phyloP scores from a whole-genome alignment of 192 early-diverging fungal species.

The Lunasporangiospora selenospora region DNA sequence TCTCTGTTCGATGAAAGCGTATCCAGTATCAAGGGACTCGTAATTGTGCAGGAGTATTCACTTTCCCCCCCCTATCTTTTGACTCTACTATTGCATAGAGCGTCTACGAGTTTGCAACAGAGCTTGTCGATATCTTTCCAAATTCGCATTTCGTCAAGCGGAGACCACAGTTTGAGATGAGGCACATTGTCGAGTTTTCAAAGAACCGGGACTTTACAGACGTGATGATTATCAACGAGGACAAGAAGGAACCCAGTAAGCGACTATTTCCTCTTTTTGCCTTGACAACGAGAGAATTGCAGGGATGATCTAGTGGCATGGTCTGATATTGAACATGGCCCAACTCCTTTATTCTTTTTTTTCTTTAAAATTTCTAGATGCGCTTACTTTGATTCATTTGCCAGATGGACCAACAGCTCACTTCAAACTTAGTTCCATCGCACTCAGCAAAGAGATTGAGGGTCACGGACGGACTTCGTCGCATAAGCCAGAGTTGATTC shows the following conservation, averaged over 20 bases:
- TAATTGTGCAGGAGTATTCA: too few relatives aligned
- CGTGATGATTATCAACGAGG: conserved; percentile 92
- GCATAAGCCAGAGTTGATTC: conserved; percentile 94
- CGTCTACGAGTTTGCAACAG: conserved; percentile 86
- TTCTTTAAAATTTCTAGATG: conserved; percentile 58
- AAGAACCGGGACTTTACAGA: conserved; percentile 93
- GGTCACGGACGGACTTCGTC: conserved; percentile 80
- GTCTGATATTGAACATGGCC: neutral
- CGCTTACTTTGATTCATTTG: conserved; percentile 92
- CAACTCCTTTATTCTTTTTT: neutral
- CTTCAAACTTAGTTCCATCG: conserved; percentile 89
- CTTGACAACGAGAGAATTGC: neutral
- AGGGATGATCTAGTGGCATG: too few relatives aligned
- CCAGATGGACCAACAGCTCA: conserved; percentile 97
- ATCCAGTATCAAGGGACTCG: too few relatives aligned
- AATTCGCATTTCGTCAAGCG: conserved; percentile 90
- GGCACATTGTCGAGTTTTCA: conserved; percentile 91
- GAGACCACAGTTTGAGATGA: conserved; percentile 85
- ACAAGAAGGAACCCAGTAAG: conserved; percentile 88
- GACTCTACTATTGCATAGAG: conserved; percentile 26
- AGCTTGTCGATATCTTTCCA: conserved; percentile 91
- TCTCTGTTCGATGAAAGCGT: conserved; percentile 14
- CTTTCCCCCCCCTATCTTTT: too few relatives aligned
- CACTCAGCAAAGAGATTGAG: conserved; percentile 79
- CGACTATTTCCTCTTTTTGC: neutral